Evolutionary conservation across 1,284 basidiomycete species (phyloP), one percentile per base, ranked within the genome.

Genomic region (Termitomyces sp.): DNA sequence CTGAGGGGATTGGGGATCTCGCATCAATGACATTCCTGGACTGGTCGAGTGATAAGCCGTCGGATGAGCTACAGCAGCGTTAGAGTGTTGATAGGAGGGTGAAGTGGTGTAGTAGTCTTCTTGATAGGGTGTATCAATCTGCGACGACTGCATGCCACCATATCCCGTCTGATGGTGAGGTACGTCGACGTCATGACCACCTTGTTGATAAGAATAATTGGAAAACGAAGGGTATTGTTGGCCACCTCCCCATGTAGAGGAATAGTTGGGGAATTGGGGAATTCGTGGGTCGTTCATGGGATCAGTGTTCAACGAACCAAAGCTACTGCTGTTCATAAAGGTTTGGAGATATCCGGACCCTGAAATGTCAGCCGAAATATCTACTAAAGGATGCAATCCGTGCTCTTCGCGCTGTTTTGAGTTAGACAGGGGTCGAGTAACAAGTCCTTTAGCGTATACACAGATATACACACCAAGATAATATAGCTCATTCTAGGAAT

Each of bases 261-360:
- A 46, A 58, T 59, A 59, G 28, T 33, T 38, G 9, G 58, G 50
- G 48, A 58, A 56, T 30, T 57, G 59, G 16, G 57, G 46, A 40
- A 41, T 21, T 54, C 54, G 56, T 46, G 54, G 47, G 45, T 62
- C 57, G 38, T 53, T 54, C 59, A 62, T 62, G 51, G 50, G 50
- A 44, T 52, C 21, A 33, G 28, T 48, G 37, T 28, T 46, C 46
- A 39, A 33, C 46, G 37, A 43, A 52, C 9, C 24, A 53, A 21
- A 50, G 43, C 45, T 45, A 54, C 50, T 52, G 37, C 42, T 54
- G 28, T 62, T 61, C 59, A 61, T 60, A 61, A 57, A 57, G 57
- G 48, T 53, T 53, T 56, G 42, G 35, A 48, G 11, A 46, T 21
- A 46, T 50, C 54, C 9, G 19, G 16, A 5, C 53, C 60, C 57